A percentile compares a stretch with the other conserved stretches of the same genome.
phyloP scores from a whole-genome alignment of 306 rosid genomes.

The Vicia faba region DNA sequence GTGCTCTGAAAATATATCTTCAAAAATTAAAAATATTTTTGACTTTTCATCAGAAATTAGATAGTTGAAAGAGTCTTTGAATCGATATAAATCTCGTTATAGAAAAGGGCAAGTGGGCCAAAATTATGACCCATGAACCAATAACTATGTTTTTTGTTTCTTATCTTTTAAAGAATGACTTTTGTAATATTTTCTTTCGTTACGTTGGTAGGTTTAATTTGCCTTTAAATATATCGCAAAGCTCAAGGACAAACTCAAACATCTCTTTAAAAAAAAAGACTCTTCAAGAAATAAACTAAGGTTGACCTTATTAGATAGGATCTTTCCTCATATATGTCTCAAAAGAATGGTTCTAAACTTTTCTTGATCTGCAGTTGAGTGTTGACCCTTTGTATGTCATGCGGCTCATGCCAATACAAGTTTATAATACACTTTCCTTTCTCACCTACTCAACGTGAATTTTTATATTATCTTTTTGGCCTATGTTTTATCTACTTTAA shows the following conservation, averaged over 20 bases:
- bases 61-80: neutral
- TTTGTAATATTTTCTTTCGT: neutral
- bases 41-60: too few species aligned
- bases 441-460: neutral
- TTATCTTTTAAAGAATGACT: too few species aligned
- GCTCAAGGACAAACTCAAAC: conserved; percentile 15
- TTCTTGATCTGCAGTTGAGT: conserved; percentile 11
- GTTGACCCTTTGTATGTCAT: conserved; percentile 23
- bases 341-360: neutral
- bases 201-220: conserved; percentile 12
- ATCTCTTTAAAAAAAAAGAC: conserved; percentile 22
- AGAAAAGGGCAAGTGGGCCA: neutral
- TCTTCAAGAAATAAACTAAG: neutral
- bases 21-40: too few species aligned
- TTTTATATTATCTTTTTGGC: neutral
- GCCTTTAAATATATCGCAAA: neutral
- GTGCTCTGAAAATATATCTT: too few species aligned
- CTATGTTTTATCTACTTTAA: neutral
- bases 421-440: too few species aligned
- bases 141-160: neutral
- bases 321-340: conserved; percentile 16
- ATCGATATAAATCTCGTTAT: neutral
- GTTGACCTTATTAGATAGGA: conserved; percentile 40
- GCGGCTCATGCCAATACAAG: neutral
- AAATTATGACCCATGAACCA: neutral